A percentile compares a stretch with the other conserved stretches of the same genome.
Evolutionary conservation across 1,284 basidiomycete species (phyloP).

Genomic region (Moesziomyces sp.): DNA sequence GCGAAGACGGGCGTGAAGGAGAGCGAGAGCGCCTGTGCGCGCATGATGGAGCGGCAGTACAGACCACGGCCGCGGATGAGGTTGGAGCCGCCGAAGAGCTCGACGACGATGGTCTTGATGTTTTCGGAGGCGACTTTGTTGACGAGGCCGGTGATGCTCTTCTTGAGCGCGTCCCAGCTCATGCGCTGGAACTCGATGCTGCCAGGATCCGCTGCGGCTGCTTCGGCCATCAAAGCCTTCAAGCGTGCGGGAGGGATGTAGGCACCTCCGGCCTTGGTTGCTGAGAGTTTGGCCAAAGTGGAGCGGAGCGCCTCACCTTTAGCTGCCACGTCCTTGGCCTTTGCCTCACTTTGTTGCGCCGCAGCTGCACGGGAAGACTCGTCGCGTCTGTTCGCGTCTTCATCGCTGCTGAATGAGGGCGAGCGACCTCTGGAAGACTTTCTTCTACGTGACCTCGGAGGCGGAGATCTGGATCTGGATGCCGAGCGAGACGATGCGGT

Average conservation of each 20-base stretch:
- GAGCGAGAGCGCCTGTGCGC: conserved; percentile 93
- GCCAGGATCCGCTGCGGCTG: conserved; percentile 80
- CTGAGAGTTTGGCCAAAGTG: conserved; percentile 57
- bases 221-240: conserved; percentile 86
- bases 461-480: conserved; percentile 32
- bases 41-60: conserved; percentile 86
- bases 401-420: conserved; percentile 21
- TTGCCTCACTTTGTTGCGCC: conserved; percentile 14
- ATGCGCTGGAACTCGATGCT: conserved; percentile 93
- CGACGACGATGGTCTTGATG: conserved; percentile 96
- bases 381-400: neutral
- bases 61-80: conserved; percentile 65
- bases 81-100: conserved; percentile 70
- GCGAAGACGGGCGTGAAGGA: conserved; percentile 98
- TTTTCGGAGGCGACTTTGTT: conserved; percentile 88
- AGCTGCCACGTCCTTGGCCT: conserved; percentile 16
- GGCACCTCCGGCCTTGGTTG: conserved; percentile 84
- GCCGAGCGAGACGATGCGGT: conserved; percentile 17
- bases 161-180: conserved; percentile 97
- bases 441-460: conserved; percentile 26
- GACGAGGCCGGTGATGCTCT: conserved; percentile 98
- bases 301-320: conserved; percentile 57
- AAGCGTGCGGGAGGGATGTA: conserved; percentile 93
- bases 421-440: conserved; percentile 20
- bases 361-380: conserved; percentile 9